Evolutionary conservation across 805 yeast genomes (phyloP), one percentile per base, ranked within the genome.

Genomic region (Priceomyces carsonii): DNA sequence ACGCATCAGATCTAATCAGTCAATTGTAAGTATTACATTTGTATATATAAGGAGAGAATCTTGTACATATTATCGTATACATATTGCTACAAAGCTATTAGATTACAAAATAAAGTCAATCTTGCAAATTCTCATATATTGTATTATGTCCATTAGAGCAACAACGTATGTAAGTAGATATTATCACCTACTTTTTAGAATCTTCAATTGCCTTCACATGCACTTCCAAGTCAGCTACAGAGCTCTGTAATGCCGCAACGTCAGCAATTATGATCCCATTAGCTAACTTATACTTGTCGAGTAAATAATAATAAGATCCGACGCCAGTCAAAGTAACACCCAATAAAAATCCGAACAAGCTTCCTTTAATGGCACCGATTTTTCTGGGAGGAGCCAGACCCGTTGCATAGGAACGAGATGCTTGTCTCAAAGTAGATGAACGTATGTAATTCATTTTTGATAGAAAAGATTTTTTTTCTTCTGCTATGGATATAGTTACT

Each of bases 311-410:
- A 68, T 87, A 87, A 10, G 90, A 80, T 6, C 78, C 85, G 36
- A 74, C 75, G 2, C 95, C 90, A 12, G 95, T 83, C 43, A 74
- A 57, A 15, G 87, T 69, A 24, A 82, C 84, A 29, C 96, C 95
- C 19, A 80, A 66, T 36, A 87, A 71, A 61, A 87, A 88, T 2
- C 96, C 96, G 36, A 85, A 65, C 43, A 87, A 67, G 4, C 75
- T 77, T 14, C 73, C 73, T 53, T 68, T 64, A 45, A 69, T 52
- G 18, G 71, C 61, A 6, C 73, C 73, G 6, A 65, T 55, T 42
- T 53, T 63, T 42, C 53, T 62, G 14, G 69, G 61, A 4, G 50
- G 40, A 5, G 49, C 39, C 20, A 54, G 36, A 8, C 44, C 47
- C 12, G 53, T 43, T 28, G 72, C 55, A 44, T 61, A 63, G 24